Conservation (phyloP, 2,329 filamentous ascomycete genomes). For the Escovopsis sp. region DNA sequence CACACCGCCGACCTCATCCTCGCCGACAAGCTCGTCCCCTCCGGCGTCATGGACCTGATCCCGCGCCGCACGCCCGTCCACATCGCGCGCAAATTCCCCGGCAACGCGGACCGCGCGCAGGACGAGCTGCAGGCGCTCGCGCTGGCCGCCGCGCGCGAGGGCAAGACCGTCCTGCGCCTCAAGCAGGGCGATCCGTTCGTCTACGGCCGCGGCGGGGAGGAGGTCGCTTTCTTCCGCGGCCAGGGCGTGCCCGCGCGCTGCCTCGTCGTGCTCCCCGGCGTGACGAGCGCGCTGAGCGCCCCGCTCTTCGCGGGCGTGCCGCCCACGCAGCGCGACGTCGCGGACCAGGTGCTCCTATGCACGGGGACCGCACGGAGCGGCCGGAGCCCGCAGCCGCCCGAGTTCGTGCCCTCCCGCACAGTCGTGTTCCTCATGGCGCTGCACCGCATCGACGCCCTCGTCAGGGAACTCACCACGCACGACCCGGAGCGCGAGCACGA, state of each 20-base stretch:
- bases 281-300: constrained; percentile 76
- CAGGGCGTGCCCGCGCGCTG: constrained; percentile 33
- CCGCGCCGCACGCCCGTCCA: constrained; percentile 77
- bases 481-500: constrained; percentile 12
- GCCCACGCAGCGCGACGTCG: constrained; percentile 73
- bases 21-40: constrained; percentile 73
- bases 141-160: constrained; percentile 45
- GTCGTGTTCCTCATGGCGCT: constrained; percentile 93
- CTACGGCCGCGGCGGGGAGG: constrained; percentile 88
- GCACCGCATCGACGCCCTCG: constrained; percentile 62
- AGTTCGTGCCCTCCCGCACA: constrained; percentile 60
- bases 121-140: constrained; percentile 74
- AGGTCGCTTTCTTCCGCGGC: constrained; percentile 64
- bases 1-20: constrained; percentile 62
- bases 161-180: constrained; percentile 69
- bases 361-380: constrained; percentile 92
- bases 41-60: constrained; percentile 73
- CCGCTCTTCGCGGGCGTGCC: constrained; percentile 82
- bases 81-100: constrained; percentile 94
- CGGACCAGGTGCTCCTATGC: constrained; percentile 89
- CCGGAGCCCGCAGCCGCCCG: constrained; percentile 63
- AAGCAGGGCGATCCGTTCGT: constrained; percentile 97
- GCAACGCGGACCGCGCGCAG: constrained; percentile 87
- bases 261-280: constrained; percentile 65
- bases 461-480: constrained; percentile 49